Evolutionary conservation across 306 rosid species (phyloP), one percentile per base, ranked within the genome.

Genomic region (Sindora glabra): DNA sequence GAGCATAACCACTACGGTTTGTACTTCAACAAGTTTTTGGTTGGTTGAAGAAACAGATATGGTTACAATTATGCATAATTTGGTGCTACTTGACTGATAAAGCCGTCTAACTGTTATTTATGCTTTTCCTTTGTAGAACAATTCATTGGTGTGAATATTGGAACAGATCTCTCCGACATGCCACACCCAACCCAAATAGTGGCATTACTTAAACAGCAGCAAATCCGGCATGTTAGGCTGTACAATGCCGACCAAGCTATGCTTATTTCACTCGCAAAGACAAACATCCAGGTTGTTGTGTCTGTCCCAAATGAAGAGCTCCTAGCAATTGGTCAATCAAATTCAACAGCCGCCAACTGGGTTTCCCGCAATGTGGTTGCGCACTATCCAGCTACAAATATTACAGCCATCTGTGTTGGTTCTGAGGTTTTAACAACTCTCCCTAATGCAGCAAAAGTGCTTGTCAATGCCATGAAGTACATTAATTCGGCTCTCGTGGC

Each of bases 101-200:
- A 50, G 23, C 24, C 16, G 16, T 23, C 8, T 30, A 27, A 40
- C 29, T 62, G n/a, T 53, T 8, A 57, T 21, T n/a, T n/a, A n/a
- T n/a, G 47, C 42, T 47, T 72, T 76, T 12, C 59, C 36, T 37
- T 48, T 73, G 81, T 76, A 88, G 96, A 68, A 50, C 75, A 84
- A n/a, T 82, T 78, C 39, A 61, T 88, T 59, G 96, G 96, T 58
- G 96, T 85, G 37, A 88, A 88, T 44, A 85, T 85, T 42, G 96
- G 96, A 53, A 88, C 94, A 16, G 83, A 81, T 33, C 94, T 88
- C 32, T 82, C 87, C 0, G 94, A 80, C 49, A 88, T 88, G 96
- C 96, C 96, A 53, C 89, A 85, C 48, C 86, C 96, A 41, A 88
- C 96, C 7, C 96, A 88, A 85, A 94, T 80, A 12, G 94, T 59